Evolutionary conservation across 1,284 basidiomycete genomes (phyloP).

Genomic region (Ustilago nuda): DNA sequence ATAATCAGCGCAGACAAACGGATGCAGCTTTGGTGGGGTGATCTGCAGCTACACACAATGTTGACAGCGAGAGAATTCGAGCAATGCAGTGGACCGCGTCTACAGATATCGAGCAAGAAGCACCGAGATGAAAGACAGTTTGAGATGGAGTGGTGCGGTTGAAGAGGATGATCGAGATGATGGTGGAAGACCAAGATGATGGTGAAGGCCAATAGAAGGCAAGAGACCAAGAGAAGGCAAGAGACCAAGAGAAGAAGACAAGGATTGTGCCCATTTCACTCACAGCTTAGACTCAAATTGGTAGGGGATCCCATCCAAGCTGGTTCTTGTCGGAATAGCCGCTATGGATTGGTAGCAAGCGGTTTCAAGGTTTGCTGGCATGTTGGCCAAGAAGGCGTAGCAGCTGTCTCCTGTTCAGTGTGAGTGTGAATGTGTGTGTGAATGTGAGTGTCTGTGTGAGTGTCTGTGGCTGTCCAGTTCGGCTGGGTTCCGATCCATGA

Average conservation of each 20-base stretch:
- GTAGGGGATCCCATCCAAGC: no score
- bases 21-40: background rate
- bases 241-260: background rate
- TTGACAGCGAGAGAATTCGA: background rate
- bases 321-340: constrained; percentile 15
- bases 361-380: background rate
- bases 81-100: background rate
- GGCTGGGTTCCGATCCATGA: constrained; percentile 1
- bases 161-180: background rate
- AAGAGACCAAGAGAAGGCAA: background rate
- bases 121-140: background rate
- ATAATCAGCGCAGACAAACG: background rate
- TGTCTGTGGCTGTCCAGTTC: constrained; percentile 2
- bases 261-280: constrained; percentile 2
- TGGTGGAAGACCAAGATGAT: background rate
- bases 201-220: background rate
- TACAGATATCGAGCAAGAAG: constrained; percentile 1
- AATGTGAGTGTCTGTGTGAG: background rate
- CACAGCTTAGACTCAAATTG: no score
- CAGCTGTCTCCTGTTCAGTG: background rate
- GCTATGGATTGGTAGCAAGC: background rate
- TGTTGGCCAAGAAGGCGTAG: background rate
- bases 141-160: background rate
- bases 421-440: no score
- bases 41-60: background rate